Evolutionary conservation across 2,329 filamentous ascomycete genomes (phyloP).

Genomic region (Cladosporium sp.): DNA sequence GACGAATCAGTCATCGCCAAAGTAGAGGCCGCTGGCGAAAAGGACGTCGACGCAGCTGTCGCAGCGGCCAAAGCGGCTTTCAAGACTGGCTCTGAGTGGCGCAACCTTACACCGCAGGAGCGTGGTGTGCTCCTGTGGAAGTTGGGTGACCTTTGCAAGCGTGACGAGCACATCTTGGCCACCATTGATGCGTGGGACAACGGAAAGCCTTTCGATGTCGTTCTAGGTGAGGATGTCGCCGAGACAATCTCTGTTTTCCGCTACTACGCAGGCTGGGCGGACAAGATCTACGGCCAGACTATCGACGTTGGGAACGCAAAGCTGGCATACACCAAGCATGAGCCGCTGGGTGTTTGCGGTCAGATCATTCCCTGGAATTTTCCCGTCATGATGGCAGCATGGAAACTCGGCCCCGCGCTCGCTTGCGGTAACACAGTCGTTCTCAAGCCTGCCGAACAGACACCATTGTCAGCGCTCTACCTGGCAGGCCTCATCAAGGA

Average conservation of each 20-base stretch:
- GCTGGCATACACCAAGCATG: conserved; percentile 59
- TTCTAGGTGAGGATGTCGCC: conserved; percentile 61
- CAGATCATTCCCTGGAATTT: conserved; percentile 70
- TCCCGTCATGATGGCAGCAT: conserved; percentile 67
- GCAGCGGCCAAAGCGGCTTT: conserved; percentile 66
- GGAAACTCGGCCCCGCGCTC: conserved; percentile 68
- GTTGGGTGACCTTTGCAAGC: conserved; percentile 41
- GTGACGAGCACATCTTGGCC: conserved; percentile 41
- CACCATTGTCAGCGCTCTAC: conserved; percentile 55
- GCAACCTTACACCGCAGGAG: conserved; percentile 45
- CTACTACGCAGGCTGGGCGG: conserved; percentile 81
- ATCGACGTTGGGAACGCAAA: conserved; percentile 69
- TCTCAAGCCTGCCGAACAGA: conserved; percentile 56
- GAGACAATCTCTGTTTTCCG: conserved; percentile 64
- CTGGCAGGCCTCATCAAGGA: conserved; percentile 65
- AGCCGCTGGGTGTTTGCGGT: conserved; percentile 21
- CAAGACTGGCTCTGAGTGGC: conserved; percentile 49
- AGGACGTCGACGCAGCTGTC: conserved; percentile 70
- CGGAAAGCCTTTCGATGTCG: conserved; percentile 45
- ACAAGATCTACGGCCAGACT: conserved; percentile 80
- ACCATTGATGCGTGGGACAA: conserved; percentile 44
- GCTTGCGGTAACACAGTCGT: conserved; percentile 56
- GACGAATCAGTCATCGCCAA: conserved; percentile 40
- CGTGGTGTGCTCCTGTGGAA: conserved; percentile 44
- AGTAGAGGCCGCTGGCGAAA: conserved; percentile 63